These are phyloP conservation scores for Sphagnum contortum DNA, from an alignment of 225 moss, liverwort and hornwort species.

Conservation along the genomic window DNA sequence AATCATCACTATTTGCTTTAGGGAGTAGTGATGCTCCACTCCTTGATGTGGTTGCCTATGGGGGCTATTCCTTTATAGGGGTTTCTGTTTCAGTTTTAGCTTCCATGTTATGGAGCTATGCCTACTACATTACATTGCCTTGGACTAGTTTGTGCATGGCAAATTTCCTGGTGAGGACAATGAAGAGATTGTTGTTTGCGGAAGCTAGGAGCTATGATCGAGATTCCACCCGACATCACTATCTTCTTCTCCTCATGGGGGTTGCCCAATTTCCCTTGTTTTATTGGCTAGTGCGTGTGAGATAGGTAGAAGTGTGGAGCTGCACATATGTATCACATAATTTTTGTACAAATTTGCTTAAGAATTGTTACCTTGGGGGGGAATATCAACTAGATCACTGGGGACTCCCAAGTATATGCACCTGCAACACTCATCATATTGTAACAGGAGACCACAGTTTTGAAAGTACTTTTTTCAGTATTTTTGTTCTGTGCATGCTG, in stretches of 20 bases:
- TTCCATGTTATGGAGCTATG: slow-evolving; percentile 57
- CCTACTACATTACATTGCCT: slow-evolving; percentile 47
- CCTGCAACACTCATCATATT: too few species aligned
- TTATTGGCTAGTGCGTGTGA: slow-evolving; percentile 58
- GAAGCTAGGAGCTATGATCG: slow-evolving; percentile 87
- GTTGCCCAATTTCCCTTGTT: slow-evolving; percentile 79
- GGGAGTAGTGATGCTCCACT: slow-evolving; percentile 69
- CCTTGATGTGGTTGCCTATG: slow-evolving; percentile 78
- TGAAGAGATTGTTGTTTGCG: slow-evolving; percentile 87
- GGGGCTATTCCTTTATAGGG: slow-evolving; percentile 89
- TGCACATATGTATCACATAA: not conserved
- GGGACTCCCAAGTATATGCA: too few species aligned
- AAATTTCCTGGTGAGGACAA: slow-evolving; percentile 78
- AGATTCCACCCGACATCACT: slow-evolving; percentile 90
- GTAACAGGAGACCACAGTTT: too few species aligned
- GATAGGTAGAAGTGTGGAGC: slow-evolving; percentile 7
- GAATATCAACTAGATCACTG: too few species aligned
- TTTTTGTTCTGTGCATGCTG: too few species aligned
- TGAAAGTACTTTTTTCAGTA: too few species aligned
- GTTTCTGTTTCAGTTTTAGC: slow-evolving; percentile 52
- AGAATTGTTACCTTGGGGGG: too few species aligned
- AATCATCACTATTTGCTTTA: slow-evolving; percentile 43
- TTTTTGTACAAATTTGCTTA: not conserved
- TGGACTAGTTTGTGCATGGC: slow-evolving; percentile 91
- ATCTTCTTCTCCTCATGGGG: slow-evolving; percentile 74